Base-by-base conservation (phyloP, 2,329 filamentous ascomycete genomes). In the Fusarium napiforme region DNA sequence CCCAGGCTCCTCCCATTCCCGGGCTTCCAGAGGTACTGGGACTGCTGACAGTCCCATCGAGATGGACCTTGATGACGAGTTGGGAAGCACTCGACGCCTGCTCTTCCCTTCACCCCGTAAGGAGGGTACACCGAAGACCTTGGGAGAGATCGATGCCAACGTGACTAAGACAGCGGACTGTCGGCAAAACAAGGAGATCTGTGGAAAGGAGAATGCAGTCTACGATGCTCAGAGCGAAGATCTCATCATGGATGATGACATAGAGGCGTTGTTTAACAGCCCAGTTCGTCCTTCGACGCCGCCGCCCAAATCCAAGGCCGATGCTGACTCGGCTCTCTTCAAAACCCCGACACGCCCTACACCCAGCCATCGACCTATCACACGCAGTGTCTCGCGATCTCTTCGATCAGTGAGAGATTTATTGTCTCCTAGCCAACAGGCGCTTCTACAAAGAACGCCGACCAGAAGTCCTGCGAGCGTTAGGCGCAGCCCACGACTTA, bases 61-160 rank as follows among this genome's bases (percentile, higher is more conserved):
- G 45, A 76, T 85, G 57, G 85, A 87, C 39, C 82, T 88, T 56
- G 81, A 85, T 60, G 80, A 84, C n/a, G 81, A 83, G 18, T 80
- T 86, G 23, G 89, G 88, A 39, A 82, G 80, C 58, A 95, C 92
- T 2, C 87, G 92, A 68, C 87, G 94, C 65, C 82, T 95, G 5
- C 85, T 96, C 2, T 96, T 96, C 77, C 92, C 93, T 2, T 95
- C 93, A 1, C 93, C 93, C 5, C 87, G 91, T 47, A 92, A 92
- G 73, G 88, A 90, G 36, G 89, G 87, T 40, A 85, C 89, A 50
- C 83, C 87, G 3, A 93, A 90, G 78, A 87, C 89, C 28, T 84
- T 93, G 5, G 87, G 88, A 55, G 89, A 91, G 75, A 80, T 89
- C 45, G 82, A 85, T 19, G 83, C 87, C 21, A 91, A 91, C 73